Conservation (phyloP, 1,284 basidiomycete species). For the Puccinia hordei region DNA sequence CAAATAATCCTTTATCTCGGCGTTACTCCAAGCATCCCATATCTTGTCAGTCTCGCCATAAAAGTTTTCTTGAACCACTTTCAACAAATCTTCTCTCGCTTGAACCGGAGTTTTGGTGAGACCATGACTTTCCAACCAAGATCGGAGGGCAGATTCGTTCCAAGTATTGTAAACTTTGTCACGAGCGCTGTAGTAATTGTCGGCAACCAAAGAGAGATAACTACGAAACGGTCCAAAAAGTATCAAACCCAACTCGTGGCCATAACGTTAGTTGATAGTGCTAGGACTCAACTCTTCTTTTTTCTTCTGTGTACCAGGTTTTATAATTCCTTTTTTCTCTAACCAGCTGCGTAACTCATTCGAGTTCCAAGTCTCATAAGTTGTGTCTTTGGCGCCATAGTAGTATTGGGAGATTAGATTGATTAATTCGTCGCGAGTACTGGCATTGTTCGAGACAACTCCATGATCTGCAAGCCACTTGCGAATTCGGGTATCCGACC, state of each 20-base stretch:
- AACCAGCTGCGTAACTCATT: constrained; percentile 68
- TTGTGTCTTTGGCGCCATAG: constrained; percentile 66
- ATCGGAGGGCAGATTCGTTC: constrained; percentile 49
- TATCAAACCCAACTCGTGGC: background rate
- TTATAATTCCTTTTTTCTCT: constrained; percentile 56
- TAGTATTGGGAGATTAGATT: constrained; percentile 77
- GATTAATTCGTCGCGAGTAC: constrained; percentile 71
- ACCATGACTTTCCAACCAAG: constrained; percentile 55
- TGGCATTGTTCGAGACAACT: constrained; percentile 67
- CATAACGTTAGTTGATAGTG: background rate
- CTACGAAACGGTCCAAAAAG: constrained; percentile 11
- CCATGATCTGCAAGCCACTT: constrained; percentile 81
- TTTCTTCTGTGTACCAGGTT: constrained; percentile 38
- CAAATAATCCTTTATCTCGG: constrained; percentile 63
- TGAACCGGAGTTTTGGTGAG: constrained; percentile 54
- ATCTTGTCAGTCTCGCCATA: constrained; percentile 55
- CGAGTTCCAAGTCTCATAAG: constrained; percentile 62
- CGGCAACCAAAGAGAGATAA: constrained; percentile 34
- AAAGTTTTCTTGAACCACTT: constrained; percentile 49
- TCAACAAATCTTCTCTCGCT: constrained; percentile 51
- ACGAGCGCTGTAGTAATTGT: constrained; percentile 45
- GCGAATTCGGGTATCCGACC: constrained; percentile 60
- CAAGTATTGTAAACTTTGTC: constrained; percentile 33
- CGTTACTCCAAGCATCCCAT: constrained; percentile 64
- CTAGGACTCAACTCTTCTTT: constrained; percentile 37